Evolutionary conservation across 345 rosid species (phyloP).

Genomic region (Ricinus communis): DNA sequence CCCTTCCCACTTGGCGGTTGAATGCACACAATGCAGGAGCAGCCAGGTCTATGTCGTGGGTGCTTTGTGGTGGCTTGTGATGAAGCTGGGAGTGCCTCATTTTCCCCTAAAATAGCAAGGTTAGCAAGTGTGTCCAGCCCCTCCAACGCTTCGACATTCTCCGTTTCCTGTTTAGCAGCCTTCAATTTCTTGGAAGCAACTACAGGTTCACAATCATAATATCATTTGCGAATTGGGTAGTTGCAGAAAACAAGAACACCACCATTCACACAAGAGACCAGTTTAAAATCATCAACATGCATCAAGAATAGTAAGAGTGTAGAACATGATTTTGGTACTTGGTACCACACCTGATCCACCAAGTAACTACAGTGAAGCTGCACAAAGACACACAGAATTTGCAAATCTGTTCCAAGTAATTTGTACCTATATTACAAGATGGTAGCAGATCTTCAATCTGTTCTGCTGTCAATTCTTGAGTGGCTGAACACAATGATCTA

Average conservation of each 20-base stretch:
- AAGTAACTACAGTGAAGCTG: not conserved
- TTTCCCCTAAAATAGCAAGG: conserved; percentile 64
- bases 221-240: conserved; percentile 11
- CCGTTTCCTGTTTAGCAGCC: conserved; percentile 46
- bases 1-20: conserved; percentile 94
- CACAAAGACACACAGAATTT: not conserved
- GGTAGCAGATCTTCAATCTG: conserved; percentile 59
- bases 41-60: conserved; percentile 88
- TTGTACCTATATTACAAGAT: conserved; percentile 47
- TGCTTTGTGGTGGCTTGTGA: conserved; percentile 80
- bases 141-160: conserved; percentile 49
- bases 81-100: conserved; percentile 45
- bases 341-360: not conserved
- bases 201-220: conserved; percentile 21
- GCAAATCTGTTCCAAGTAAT: conserved; percentile 12
- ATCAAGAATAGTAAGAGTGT: not conserved
- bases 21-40: conserved; percentile 90
- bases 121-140: conserved; percentile 70
- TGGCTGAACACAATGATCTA: conserved; percentile 61
- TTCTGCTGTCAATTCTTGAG: conserved; percentile 54
- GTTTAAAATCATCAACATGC: conserved; percentile 14
- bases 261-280: conserved; percentile 9
- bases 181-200: conserved; percentile 55
- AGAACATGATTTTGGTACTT: not conserved
- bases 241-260: conserved; percentile 7